These are phyloP conservation scores for Castanea mollissima DNA, from an alignment of 306 rosid species.

Conservation along the genomic window DNA sequence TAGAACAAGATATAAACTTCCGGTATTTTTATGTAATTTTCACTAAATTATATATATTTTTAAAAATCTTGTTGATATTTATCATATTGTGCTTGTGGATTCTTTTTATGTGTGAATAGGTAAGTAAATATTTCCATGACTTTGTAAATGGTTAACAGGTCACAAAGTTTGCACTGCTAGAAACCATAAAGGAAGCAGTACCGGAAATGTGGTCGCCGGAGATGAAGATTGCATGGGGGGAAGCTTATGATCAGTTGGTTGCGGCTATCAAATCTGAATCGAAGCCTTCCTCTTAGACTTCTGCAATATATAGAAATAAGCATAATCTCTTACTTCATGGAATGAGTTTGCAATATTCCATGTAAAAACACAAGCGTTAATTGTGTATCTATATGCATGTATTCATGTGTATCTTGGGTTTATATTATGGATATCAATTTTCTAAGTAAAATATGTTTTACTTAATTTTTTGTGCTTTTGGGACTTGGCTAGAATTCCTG, in stretches of 20 bases:
- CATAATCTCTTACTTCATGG: neutral
- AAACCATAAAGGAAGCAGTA: constrained; percentile 68
- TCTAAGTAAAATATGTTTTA: too few species aligned
- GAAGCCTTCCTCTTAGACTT: constrained; percentile 47
- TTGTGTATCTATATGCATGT: too few species aligned
- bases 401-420: too few species aligned
- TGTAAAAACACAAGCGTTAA: too few species aligned
- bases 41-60: too few species aligned
- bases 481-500: too few species aligned
- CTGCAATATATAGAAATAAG: neutral
- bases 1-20: too few species aligned
- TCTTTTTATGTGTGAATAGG: neutral
- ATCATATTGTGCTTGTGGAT: neutral
- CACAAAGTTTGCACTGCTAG: constrained; percentile 63
- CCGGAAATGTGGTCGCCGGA: constrained; percentile 74
- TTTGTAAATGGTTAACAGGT: constrained; percentile 41
- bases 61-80: too few species aligned
- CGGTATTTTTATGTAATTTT: too few species aligned
- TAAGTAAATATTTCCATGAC: neutral
- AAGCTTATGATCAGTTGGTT: constrained; percentile 75
- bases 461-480: too few species aligned
- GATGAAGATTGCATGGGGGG: constrained; percentile 82
- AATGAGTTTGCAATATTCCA: neutral
- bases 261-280: constrained; percentile 74
- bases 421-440: too few species aligned